Evolutionary conservation across 2,329 filamentous ascomycete genomes (phyloP), one percentile per base, ranked within the genome.

Genomic region (Penicillium sp.): DNA sequence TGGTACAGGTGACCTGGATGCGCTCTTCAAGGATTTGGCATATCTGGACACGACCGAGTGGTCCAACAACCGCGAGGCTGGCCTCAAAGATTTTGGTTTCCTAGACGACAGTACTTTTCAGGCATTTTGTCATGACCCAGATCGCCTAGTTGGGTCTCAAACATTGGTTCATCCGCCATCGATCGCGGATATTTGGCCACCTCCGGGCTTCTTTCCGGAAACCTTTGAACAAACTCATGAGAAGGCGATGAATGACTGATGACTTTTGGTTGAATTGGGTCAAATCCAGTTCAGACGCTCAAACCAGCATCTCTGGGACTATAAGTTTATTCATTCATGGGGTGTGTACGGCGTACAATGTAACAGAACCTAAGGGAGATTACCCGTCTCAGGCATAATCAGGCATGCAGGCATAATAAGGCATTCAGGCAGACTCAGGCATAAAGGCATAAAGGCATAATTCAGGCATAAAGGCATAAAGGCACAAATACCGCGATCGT

Each of bases 31-130:
- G 47, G 70, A 74, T 35, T 62, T 73, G 38, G 70, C 70, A 27
- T 69, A 73, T 55, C 63, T 73, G 6, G 70, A 73, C 47, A 72
- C 69, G 4, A 73, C 67, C 22, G 69, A 73, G 44, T 73, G 70
- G 70, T 61, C 69, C 1, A 66, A 55, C 24, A 70, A 62, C 46
- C 67, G 70, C 39, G 66, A 70, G 50, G 67, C 69, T 20, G 67
- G 64, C 0, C 54, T 73, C 24, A 70, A 66, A 46, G 70, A 73
- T 32, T 73, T 73, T 50, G 70, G 70, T 0, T 73, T 73, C 40
- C 51, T 68, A n/a, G 70, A 73, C 32, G 68, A 71, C 39, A 66
- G 55, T 16, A 72, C 70, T 2, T 73, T 73, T 44, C 67, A 71
- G 44, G 69, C 67, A 4, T 73, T 73, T 44, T 73, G 70, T 24